Percentiles rank a stretch among this genome's conserved stretches.
Evolutionary conservation across 2,329 filamentous ascomycete species (phyloP).

Genomic region (Ascochyta fabae): DNA sequence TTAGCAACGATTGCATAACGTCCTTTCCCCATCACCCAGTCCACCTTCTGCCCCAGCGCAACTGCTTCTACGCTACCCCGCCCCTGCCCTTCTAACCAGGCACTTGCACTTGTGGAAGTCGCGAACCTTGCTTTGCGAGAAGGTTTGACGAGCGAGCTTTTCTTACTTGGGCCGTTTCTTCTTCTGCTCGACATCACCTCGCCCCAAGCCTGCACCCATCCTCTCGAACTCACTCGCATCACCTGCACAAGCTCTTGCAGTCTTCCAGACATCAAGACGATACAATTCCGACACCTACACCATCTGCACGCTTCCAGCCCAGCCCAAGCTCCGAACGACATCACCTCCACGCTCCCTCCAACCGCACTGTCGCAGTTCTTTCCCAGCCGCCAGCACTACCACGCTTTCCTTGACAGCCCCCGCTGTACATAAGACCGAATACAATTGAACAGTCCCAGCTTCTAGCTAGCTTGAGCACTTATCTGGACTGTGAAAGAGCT

Average conservation of each 20-base stretch:
- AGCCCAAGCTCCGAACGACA: slow-evolving; percentile 43
- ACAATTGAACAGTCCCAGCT: slow-evolving; percentile 48
- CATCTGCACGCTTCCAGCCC: slow-evolving; percentile 43
- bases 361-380: slow-evolving; percentile 39
- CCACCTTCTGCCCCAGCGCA: slow-evolving; percentile 27
- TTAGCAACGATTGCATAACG: slow-evolving; percentile 26
- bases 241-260: slow-evolving; percentile 41
- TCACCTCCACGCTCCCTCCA: slow-evolving; percentile 41
- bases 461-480: slow-evolving; percentile 39
- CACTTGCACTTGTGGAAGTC: slow-evolving; percentile 28
- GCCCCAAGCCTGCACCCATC: slow-evolving; percentile 30
- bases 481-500: slow-evolving; percentile 42
- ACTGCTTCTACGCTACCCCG: slow-evolving; percentile 19
- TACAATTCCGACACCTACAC: slow-evolving; percentile 39
- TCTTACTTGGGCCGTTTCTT: slow-evolving; percentile 46
- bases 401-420: slow-evolving; percentile 88
- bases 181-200: slow-evolving; percentile 39
- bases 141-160: slow-evolving; percentile 51
- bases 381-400: slow-evolving; percentile 69
- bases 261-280: slow-evolving; percentile 36
- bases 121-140: slow-evolving; percentile 35
- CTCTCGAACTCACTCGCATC: slow-evolving; percentile 39
- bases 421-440: slow-evolving; percentile 68
- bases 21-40: slow-evolving; percentile 26
- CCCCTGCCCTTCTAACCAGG: slow-evolving; percentile 20